Conservation (phyloP, 2,329 filamentous ascomycete species). For the Apiospora marii region DNA sequence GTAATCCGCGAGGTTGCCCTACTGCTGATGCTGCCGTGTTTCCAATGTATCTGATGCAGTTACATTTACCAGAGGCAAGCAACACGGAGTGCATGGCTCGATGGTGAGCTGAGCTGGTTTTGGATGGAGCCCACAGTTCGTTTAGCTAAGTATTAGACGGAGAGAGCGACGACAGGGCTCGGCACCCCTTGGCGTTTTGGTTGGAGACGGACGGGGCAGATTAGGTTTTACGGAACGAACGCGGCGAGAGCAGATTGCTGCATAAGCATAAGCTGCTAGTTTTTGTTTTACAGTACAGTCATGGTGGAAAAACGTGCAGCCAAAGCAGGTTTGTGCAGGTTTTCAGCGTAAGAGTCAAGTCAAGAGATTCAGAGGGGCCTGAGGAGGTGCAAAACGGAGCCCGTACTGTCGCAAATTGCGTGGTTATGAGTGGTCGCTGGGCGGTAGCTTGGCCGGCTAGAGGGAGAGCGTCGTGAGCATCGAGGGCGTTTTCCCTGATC, state of each 20-base stretch:
- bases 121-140: slow-evolving; percentile 8
- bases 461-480: background rate
- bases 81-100: background rate
- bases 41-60: slow-evolving; percentile 16
- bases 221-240: background rate
- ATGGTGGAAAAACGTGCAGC: background rate
- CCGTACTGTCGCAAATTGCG: slow-evolving; percentile 1
- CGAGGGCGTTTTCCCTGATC: slow-evolving; percentile 8
- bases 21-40: background rate
- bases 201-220: background rate
- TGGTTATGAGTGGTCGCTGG: background rate
- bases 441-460: background rate
- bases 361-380: background rate
- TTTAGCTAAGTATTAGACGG: background rate
- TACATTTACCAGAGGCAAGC: background rate
- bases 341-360: background rate
- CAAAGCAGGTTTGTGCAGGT: slow-evolving; percentile 5
- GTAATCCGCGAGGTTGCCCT: background rate
- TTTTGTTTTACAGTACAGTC: no score
- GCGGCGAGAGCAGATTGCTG: background rate
- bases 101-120: slow-evolving; percentile 8
- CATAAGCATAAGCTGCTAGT: background rate
- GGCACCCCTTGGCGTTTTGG: background rate
- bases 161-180: slow-evolving; percentile 7
- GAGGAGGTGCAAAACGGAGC: slow-evolving; percentile 8